Conservation (phyloP, 305 asterid genomes). For the Fraxinus xanthoxyloides region DNA sequence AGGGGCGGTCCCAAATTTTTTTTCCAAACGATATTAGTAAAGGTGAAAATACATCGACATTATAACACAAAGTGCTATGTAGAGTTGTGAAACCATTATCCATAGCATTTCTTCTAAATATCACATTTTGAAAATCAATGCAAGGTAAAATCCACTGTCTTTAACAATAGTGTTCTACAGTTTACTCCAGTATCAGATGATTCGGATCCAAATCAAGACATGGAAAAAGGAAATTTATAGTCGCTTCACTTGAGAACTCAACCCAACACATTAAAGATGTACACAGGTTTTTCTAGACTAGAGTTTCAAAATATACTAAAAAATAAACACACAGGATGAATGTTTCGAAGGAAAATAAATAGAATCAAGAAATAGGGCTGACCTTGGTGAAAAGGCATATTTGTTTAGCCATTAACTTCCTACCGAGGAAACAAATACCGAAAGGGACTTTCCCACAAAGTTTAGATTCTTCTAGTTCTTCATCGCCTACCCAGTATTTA, state of each 20-base stretch:
- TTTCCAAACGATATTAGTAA: too few species aligned
- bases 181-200: not conserved
- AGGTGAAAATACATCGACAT: too few species aligned
- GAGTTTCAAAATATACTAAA: conserved; percentile 4
- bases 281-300: not conserved
- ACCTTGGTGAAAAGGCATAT: conserved; percentile 72
- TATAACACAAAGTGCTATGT: not conserved
- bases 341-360: not conserved
- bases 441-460: conserved; percentile 28
- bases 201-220: not conserved
- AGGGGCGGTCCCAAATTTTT: too few species aligned
- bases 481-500: conserved; percentile 11
- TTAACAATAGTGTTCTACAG: not conserved
- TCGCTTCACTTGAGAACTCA: not conserved
- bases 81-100: not conserved
- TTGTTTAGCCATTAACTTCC: conserved; percentile 57
- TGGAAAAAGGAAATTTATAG: not conserved
- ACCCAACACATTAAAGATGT: not conserved
- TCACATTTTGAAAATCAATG: not conserved
- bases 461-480: conserved; percentile 32
- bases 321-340: conserved; percentile 11
- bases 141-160: not conserved
- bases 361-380: conserved; percentile 8
- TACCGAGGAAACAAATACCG: not conserved
- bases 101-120: not conserved